Percentiles rank a stretch among this genome's conserved stretches.
phyloP scores from a whole-genome alignment of 495 filamentous ascomycete genomes.

The Lophiotrema nucula region DNA sequence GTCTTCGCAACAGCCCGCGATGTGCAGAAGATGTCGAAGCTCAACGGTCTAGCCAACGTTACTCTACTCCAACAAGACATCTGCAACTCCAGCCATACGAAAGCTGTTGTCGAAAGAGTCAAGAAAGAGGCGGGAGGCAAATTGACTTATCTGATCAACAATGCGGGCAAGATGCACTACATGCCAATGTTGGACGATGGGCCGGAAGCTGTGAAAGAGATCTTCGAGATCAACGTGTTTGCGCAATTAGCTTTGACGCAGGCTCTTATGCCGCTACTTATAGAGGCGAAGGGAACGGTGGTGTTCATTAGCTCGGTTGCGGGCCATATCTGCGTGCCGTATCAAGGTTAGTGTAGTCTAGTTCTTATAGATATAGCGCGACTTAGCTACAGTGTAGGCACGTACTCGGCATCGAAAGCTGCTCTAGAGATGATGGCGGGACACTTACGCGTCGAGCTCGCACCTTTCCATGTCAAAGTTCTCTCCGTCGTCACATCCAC shows the following conservation, averaged over 20 bases:
- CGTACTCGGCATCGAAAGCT: constrained; percentile 6
- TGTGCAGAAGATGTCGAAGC: constrained; percentile 35
- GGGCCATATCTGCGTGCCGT: not conserved
- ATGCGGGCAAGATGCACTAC: constrained; percentile 40
- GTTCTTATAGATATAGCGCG: not conserved
- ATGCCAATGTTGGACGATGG: constrained; percentile 43
- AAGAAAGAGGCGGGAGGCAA: constrained; percentile 3
- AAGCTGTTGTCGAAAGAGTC: constrained; percentile 15
- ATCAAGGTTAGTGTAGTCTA: not conserved
- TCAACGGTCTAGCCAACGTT: constrained; percentile 25
- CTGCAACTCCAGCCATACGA: constrained; percentile 17
- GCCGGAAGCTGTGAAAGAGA: constrained; percentile 38
- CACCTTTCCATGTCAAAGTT: constrained; percentile 8
- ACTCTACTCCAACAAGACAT: constrained; percentile 18
- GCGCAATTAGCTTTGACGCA: constrained; percentile 12
- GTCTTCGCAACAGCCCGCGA: constrained; percentile 48
- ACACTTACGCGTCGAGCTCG: constrained; percentile 8
- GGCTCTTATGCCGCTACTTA: constrained; percentile 25
- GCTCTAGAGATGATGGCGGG: constrained; percentile 13
- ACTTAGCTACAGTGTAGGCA: not conserved
- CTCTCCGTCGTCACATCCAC: constrained; percentile 2
- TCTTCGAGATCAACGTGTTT: constrained; percentile 20
- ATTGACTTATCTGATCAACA: constrained; percentile 48
- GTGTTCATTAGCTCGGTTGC: not conserved
- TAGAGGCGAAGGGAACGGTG: constrained; percentile 10